Percentiles rank a stretch among this genome's conserved stretches.
These are phyloP conservation scores for Royoungia palumana DNA, from an alignment of 768 basidiomycete species.

Conservation along the genomic window DNA sequence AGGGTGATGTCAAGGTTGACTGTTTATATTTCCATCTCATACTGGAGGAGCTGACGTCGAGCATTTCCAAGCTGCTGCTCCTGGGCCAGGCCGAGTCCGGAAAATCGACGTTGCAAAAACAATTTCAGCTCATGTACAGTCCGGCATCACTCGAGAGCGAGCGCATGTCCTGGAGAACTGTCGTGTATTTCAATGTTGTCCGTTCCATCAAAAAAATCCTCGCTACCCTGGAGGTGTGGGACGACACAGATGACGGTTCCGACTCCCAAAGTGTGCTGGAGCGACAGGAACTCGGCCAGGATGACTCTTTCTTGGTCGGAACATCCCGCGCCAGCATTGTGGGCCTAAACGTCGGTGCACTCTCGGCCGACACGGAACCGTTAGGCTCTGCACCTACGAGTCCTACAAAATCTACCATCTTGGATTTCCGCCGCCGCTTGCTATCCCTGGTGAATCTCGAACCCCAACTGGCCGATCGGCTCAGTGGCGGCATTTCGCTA, in stretches of 20 bases:
- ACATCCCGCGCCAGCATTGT: conserved; percentile 10
- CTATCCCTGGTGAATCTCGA: conserved; percentile 61
- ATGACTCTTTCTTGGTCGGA: conserved; percentile 19
- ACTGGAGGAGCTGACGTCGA: conserved; percentile 19
- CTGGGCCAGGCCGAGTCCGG: conserved; percentile 79
- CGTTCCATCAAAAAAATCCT: conserved; percentile 69
- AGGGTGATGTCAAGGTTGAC: conserved; percentile 67
- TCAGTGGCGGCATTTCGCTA: conserved; percentile 70
- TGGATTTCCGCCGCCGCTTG: conserved; percentile 56
- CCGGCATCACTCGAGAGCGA: conserved; percentile 67
- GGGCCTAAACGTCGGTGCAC: conserved; percentile 5
- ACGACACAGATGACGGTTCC: conserved; percentile 56
- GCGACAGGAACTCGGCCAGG: conserved; percentile 30
- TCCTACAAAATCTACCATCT: conserved; percentile 36
- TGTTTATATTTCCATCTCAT: neutral
- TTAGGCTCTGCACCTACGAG: conserved; percentile 13
- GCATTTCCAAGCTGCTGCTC: conserved; percentile 52
- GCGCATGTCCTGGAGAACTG: conserved; percentile 66
- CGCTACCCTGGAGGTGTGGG: conserved; percentile 57
- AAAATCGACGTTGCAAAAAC: conserved; percentile 74
- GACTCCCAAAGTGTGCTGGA: conserved; percentile 33
- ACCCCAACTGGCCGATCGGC: conserved; percentile 59
- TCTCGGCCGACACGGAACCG: conserved; percentile 10
- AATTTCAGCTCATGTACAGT: conserved; percentile 79
- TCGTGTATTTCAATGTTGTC: conserved; percentile 76